Conservation (phyloP, 495 filamentous ascomycete species). For the Penicillium goetzii region DNA sequence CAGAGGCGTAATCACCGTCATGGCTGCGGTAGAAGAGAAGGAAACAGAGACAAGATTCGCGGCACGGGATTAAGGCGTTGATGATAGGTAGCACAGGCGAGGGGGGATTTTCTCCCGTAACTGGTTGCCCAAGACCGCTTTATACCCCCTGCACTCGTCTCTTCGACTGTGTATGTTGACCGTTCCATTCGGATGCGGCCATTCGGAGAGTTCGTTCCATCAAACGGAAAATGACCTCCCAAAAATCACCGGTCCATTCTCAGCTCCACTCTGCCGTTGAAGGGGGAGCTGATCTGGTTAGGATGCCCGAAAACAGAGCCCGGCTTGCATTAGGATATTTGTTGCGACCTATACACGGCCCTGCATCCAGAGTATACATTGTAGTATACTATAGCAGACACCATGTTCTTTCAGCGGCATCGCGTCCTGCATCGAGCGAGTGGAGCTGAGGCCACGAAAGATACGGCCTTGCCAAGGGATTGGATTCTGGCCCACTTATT, state of each 20-base stretch:
- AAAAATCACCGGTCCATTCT: not conserved
- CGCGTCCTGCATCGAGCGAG: not conserved
- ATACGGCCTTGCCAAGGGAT: constrained; percentile 7
- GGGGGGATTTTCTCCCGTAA: not conserved
- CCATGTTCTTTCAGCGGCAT: not conserved
- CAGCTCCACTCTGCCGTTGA: not conserved
- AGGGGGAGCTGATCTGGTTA: not conserved
- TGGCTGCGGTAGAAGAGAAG: constrained; percentile 2
- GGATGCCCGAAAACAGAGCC: constrained; percentile 6
- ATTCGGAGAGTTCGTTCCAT: not conserved
- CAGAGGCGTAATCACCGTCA: constrained; percentile 27
- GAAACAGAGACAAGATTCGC: not conserved
- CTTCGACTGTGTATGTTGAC: not conserved
- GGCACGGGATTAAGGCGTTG: not conserved
- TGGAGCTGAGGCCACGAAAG: not conserved
- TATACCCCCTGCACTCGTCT: not conserved
- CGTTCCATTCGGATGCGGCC: not conserved
- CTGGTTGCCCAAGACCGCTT: not conserved
- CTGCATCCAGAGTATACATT: not conserved
- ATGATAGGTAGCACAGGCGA: not conserved
- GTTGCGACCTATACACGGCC: not conserved
- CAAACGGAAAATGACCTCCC: not conserved
- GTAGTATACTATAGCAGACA: not conserved
- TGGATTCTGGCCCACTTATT: constrained; percentile 20
- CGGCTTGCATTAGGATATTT: not conserved